Evolutionary conservation across 352 stramenopile genomes (phyloP).

Genomic region (Phytophthora pistaciae): DNA sequence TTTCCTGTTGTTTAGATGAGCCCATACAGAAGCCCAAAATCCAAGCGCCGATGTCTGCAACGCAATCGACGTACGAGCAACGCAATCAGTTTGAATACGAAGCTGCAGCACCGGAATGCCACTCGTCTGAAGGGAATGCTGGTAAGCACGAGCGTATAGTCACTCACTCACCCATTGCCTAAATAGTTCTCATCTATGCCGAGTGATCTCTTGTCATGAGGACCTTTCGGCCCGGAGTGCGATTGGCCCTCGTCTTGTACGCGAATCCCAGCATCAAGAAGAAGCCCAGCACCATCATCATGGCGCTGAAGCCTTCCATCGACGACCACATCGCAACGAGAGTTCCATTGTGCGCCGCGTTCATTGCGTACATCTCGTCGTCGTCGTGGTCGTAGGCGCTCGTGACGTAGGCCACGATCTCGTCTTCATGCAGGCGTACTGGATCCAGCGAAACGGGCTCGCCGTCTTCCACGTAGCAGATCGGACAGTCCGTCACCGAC

Average conservation of each 20-base stretch:
- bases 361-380: slow-evolving; percentile 56
- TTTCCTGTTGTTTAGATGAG: neutral
- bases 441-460: slow-evolving; percentile 58
- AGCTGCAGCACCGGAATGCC: slow-evolving; percentile 15
- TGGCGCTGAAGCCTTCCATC: slow-evolving; percentile 47
- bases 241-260: slow-evolving; percentile 38
- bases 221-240: slow-evolving; percentile 20
- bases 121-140: slow-evolving; percentile 9
- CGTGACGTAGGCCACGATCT: slow-evolving; percentile 63
- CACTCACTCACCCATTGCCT: neutral
- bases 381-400: slow-evolving; percentile 65
- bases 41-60: neutral
- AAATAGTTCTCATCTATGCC: slow-evolving; percentile 12
- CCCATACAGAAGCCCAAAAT: neutral
- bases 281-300: slow-evolving; percentile 41
- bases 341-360: slow-evolving; percentile 55
- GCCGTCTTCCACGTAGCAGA: slow-evolving; percentile 71
- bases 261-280: slow-evolving; percentile 34
- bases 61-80: neutral
- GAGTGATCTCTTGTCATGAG: slow-evolving; percentile 31
- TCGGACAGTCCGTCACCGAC: slow-evolving; percentile 51
- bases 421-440: slow-evolving; percentile 50
- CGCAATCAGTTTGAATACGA: neutral
- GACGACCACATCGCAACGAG: slow-evolving; percentile 48
- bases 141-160: slow-evolving; percentile 2